Percentiles rank a stretch among this genome's conserved stretches.
These are phyloP conservation scores for Neohortaea acidophila DNA, from an alignment of 495 filamentous ascomycete genomes.

Conservation along the genomic window DNA sequence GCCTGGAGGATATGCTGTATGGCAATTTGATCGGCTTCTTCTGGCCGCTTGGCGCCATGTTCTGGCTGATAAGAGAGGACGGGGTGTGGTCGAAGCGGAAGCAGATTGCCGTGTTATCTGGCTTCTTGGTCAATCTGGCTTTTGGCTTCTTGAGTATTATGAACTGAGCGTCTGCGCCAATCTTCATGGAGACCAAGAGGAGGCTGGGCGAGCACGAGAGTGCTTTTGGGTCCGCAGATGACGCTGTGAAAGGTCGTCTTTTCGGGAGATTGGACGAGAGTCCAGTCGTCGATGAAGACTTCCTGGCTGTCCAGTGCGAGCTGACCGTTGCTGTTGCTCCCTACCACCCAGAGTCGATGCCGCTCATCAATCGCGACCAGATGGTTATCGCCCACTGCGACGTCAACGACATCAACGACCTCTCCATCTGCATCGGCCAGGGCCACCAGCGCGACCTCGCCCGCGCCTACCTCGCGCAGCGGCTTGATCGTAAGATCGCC, in stretches of 20 bases:
- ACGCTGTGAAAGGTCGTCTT: constrained; percentile 1
- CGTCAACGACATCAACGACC: constrained; percentile 36
- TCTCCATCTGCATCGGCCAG: constrained; percentile 16
- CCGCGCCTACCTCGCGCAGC: constrained; percentile 12
- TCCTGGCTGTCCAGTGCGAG: constrained; percentile 29
- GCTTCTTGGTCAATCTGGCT: constrained; percentile 55
- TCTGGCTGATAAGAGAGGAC: constrained; percentile 75
- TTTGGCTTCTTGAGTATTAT: constrained; percentile 51
- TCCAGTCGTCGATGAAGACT: constrained; percentile 18
- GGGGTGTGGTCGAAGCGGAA: constrained; percentile 73
- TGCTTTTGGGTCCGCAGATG: constrained; percentile 15
- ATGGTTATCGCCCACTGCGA: constrained; percentile 43
- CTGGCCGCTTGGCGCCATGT: constrained; percentile 74
- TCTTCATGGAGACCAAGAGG: background rate
- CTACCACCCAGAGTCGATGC: constrained; percentile 39
- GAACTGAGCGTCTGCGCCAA: constrained; percentile 17
- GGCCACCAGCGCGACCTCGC: constrained; percentile 29
- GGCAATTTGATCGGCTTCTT: constrained; percentile 86
- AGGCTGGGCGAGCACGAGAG: constrained; percentile 2
- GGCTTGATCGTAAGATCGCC: constrained; percentile 2
- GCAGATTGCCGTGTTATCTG: constrained; percentile 69
- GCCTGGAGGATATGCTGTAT: constrained; percentile 71
- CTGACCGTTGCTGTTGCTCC: constrained; percentile 43
- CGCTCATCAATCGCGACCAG: constrained; percentile 38
- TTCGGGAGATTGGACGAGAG: background rate